Evolutionary conservation across 441 rosid genomes (phyloP).

Genomic region (Adansonia rubrostipa): DNA sequence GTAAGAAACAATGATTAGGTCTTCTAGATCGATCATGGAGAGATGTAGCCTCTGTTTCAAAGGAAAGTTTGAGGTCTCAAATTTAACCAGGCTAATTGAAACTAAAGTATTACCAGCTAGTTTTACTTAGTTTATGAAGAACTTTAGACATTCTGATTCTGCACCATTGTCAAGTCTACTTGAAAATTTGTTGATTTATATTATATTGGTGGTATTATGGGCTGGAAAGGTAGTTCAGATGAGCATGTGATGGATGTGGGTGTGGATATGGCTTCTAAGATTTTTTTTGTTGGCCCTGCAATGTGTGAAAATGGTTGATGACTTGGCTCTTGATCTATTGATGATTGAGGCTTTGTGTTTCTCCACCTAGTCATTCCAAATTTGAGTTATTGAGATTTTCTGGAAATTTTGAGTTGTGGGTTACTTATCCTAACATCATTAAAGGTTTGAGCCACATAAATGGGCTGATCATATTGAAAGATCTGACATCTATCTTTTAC

Average conservation of each 20-base stretch:
- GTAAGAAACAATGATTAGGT: neutral
- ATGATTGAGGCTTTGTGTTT: conserved; percentile 10
- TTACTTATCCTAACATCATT: neutral
- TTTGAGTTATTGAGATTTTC: neutral
- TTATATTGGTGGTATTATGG: neutral
- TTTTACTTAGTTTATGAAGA: conserved; percentile 3
- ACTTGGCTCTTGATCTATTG: conserved; percentile 10
- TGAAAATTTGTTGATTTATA: conserved; percentile 4
- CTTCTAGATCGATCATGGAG: neutral
- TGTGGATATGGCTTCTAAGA: conserved; percentile 5
- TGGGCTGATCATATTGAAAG: neutral
- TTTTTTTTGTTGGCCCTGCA: neutral
- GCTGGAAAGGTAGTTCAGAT: conserved; percentile 5
- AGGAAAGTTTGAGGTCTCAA: neutral
- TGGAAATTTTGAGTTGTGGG: conserved; percentile 1
- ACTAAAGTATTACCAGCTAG: neutral
- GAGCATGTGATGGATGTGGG: neutral
- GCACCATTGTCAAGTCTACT: neutral
- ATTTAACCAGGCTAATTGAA: neutral
- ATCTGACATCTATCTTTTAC: conserved; percentile 1
- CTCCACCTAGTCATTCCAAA: neutral
- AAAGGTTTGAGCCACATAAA: neutral
- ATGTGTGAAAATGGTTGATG: conserved; percentile 12
- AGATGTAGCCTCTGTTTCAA: conserved; percentile 2
- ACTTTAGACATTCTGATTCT: conserved; percentile 12